Evolutionary conservation across 192 early-diverging fungal species (phyloP).

Genomic region (Thoreauomyces humboldtii): DNA sequence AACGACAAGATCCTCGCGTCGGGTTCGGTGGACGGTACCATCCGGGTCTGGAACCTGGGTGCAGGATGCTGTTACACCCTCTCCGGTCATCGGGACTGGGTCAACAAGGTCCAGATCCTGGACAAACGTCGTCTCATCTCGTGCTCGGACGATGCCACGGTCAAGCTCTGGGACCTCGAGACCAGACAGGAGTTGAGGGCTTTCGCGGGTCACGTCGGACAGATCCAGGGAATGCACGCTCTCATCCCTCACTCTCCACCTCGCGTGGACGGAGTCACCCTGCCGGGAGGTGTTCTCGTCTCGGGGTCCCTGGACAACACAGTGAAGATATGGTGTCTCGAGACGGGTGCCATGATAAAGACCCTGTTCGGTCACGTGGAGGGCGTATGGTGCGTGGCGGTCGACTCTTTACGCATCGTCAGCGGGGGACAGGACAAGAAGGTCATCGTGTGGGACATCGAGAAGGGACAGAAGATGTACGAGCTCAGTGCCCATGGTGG

Average conservation of each 20-base stretch:
- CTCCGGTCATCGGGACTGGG: conserved; percentile 84
- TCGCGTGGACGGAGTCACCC: conserved; percentile 19
- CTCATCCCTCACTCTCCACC: conserved; percentile 26
- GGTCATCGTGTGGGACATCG: conserved; percentile 89
- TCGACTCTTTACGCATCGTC: conserved; percentile 72
- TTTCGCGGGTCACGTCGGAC: conserved; percentile 47
- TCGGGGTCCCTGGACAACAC: conserved; percentile 90
- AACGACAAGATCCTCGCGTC: conserved; percentile 74
- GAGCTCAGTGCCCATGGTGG: conserved; percentile 73
- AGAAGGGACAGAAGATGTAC: conserved; percentile 70
- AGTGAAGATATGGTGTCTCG: conserved; percentile 87
- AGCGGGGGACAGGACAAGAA: conserved; percentile 83
- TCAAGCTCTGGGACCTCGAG: conserved; percentile 63
- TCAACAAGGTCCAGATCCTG: conserved; percentile 84
- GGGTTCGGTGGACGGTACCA: conserved; percentile 77
- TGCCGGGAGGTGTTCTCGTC: conserved; percentile 58
- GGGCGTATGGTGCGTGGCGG: conserved; percentile 79
- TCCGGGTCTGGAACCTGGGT: conserved; percentile 83
- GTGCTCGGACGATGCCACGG: conserved; percentile 86
- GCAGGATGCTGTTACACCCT: conserved; percentile 68
- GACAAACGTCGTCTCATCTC: conserved; percentile 61
- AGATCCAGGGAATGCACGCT: conserved; percentile 41
- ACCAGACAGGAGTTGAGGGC: conserved; percentile 64
- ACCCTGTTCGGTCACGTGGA: conserved; percentile 81
- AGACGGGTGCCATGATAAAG: conserved; percentile 73